A percentile compares a stretch with the other conserved stretches of the same genome.
Evolutionary conservation across 768 basidiomycete genomes (phyloP).

Genomic region (Psilocybe cubensis): DNA sequence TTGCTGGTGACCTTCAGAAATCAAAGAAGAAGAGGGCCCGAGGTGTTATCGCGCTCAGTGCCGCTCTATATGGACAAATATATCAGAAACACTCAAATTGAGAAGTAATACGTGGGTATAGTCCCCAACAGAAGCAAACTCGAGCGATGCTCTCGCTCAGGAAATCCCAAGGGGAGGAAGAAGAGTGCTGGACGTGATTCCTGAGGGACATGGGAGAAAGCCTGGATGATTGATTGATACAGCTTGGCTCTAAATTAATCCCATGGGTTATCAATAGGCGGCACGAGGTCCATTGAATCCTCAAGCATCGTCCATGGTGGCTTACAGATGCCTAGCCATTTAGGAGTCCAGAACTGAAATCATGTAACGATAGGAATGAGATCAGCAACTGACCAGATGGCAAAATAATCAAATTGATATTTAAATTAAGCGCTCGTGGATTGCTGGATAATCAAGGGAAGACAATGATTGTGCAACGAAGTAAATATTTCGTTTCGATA

Average conservation of each 20-base stretch:
- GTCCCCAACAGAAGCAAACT: neutral
- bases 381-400: neutral
- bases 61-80: neutral
- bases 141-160: neutral
- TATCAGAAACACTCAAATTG: neutral
- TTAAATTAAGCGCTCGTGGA: neutral
- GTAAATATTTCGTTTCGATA: neutral
- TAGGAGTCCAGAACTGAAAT: neutral
- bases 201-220: slow-evolving; percentile 12
- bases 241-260: slow-evolving; percentile 1
- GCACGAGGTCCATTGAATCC: neutral
- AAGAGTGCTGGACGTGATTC: slow-evolving; percentile 1
- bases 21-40: neutral
- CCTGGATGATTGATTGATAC: neutral
- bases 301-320: neutral
- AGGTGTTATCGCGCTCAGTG: neutral
- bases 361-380: neutral
- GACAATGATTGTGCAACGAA: neutral
- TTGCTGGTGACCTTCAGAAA: neutral
- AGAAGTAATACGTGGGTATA: neutral
- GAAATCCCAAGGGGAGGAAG: slow-evolving; percentile 1
- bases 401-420: neutral
- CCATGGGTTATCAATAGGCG: neutral
- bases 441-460: neutral
- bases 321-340: neutral